Percentiles rank a stretch among this genome's conserved stretches.
Evolutionary conservation across 805 yeast genomes (phyloP).

Genomic region (Sugiyamaella lignohabitans): DNA sequence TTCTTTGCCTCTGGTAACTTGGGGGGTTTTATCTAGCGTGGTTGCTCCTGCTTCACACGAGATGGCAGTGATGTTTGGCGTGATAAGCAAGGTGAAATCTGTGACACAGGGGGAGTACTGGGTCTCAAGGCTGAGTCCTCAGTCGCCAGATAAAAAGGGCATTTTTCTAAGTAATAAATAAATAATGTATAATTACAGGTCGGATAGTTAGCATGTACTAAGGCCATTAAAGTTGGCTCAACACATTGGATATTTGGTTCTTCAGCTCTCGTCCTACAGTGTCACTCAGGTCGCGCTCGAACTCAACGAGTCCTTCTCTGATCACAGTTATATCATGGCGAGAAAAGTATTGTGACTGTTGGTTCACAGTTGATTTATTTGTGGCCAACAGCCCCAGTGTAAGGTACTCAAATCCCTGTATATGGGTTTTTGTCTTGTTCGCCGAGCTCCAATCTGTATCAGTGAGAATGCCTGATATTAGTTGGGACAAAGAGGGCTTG

Average conservation of each 20-base stretch:
- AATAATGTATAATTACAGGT: background rate
- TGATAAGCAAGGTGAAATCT: background rate
- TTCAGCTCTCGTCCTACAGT: background rate
- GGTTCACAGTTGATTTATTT: background rate
- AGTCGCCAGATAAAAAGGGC: too few species aligned
- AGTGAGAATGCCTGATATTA: background rate
- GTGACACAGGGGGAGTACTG: too few species aligned
- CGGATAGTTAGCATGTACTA: background rate
- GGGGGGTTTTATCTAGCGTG: too few species aligned
- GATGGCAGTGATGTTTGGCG: background rate
- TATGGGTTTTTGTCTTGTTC: background rate
- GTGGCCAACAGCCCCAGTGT: constrained; percentile 9
- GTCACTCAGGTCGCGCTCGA: constrained; percentile 2
- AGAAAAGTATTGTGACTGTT: background rate
- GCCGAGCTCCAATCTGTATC: background rate
- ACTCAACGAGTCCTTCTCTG: constrained; percentile 2
- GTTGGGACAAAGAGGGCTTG: background rate
- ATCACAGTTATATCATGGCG: background rate
- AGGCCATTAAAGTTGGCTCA: background rate
- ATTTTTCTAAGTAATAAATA: background rate
- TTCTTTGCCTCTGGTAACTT: too few species aligned
- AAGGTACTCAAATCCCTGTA: constrained; percentile 9
- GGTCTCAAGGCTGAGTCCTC: too few species aligned
- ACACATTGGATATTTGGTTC: constrained; percentile 3
- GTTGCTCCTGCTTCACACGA: background rate